These are phyloP conservation scores for Hansfordia pulvinata DNA, from an alignment of 2,329 filamentous ascomycete genomes.

Conservation along the genomic window DNA sequence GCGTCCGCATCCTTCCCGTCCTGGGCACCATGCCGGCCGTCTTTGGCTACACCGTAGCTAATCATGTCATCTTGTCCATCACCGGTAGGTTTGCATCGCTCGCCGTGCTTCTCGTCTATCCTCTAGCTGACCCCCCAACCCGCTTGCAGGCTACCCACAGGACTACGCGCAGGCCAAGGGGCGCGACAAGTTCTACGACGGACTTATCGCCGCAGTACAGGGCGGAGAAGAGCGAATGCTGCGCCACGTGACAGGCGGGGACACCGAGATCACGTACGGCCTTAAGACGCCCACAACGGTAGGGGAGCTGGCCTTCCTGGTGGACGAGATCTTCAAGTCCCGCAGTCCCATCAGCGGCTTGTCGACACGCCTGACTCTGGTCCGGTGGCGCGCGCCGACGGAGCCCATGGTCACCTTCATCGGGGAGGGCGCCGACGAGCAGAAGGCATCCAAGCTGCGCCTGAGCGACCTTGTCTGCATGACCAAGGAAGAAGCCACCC, in stretches of 20 bases:
- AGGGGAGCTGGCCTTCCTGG: conserved; percentile 73
- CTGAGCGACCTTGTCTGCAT: conserved; percentile 18
- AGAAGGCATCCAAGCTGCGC: conserved; percentile 58
- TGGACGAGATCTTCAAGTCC: conserved; percentile 80
- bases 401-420: conserved; percentile 44
- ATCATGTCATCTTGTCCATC: conserved; percentile 79
- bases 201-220: conserved; percentile 63
- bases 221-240: conserved; percentile 66
- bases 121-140: conserved; percentile 1
- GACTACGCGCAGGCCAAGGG: conserved; percentile 73
- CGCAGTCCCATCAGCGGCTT: conserved; percentile 75
- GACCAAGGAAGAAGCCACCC: conserved; percentile 23
- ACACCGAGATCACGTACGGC: conserved; percentile 44
- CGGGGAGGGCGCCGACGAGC: conserved; percentile 54
- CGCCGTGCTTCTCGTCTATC: neutral
- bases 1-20: conserved; percentile 88
- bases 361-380: conserved; percentile 63
- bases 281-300: conserved; percentile 66
- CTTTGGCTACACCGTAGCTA: conserved; percentile 83
- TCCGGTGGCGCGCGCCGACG: conserved; percentile 62
- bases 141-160: conserved; percentile 57
- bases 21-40: conserved; percentile 95
- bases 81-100: conserved; percentile 21
- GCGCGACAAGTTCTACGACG: conserved; percentile 85
- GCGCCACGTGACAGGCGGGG: conserved; percentile 30